Evolutionary conservation across 352 stramenopile genomes (phyloP).

Genomic region (Peronospora belbahrii): DNA sequence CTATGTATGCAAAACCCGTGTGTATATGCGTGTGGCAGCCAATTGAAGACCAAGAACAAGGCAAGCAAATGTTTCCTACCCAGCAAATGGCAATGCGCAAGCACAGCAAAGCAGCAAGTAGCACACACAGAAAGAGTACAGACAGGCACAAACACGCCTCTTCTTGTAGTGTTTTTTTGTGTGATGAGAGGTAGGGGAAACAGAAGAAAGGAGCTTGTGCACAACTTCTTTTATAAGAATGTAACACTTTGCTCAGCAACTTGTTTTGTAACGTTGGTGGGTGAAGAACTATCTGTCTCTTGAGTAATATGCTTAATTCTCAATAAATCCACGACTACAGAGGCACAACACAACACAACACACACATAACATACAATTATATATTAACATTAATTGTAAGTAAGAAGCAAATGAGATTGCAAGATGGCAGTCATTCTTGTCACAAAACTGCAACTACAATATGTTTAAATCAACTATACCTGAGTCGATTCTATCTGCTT

Average conservation of each 20-base stretch:
- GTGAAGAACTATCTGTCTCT: conserved; percentile 19
- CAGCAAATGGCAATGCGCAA: conserved; percentile 24
- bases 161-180: conserved; percentile 7
- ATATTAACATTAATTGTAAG: too few species aligned
- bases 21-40: conserved; percentile 4
- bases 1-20: conserved; percentile 1
- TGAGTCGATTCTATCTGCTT: conserved; percentile 4
- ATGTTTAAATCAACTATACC: conserved; percentile 15
- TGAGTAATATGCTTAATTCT: conserved; percentile 17
- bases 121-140: conserved; percentile 17
- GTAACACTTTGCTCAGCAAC: conserved; percentile 24
- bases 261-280: conserved; percentile 26
- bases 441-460: not conserved
- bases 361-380: too few species aligned
- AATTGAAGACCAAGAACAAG: conserved; percentile 7
- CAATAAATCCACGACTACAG: conserved; percentile 20
- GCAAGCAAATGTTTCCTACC: conserved; percentile 10
- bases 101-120: conserved; percentile 25
- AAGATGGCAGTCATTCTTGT: not conserved
- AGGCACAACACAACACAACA: conserved; percentile 1
- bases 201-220: conserved; percentile 24
- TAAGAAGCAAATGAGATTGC: not conserved
- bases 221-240: conserved; percentile 20
- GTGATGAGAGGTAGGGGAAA: conserved; percentile 15
- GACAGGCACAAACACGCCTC: conserved; percentile 7